Conservation (phyloP, 371 early-diverging fungal genomes). For the Syncephalastrum sp. region DNA sequence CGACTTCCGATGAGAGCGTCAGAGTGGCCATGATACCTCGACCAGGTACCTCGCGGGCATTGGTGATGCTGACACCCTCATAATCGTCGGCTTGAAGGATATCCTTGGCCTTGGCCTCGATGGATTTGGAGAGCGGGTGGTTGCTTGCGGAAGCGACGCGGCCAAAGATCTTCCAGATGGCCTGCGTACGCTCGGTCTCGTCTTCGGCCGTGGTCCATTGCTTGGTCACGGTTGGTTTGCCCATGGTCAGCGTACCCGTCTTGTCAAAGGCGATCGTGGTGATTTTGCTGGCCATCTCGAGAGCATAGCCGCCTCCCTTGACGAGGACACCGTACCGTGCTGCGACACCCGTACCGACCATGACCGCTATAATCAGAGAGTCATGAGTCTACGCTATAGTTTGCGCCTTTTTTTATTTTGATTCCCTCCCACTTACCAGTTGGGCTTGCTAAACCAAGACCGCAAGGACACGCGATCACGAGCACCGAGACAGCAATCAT, state of each 20-base stretch:
- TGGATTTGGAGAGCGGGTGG: conserved; percentile 44
- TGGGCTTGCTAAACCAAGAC: conserved; percentile 76
- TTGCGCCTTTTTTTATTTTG: background rate
- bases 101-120: conserved; percentile 35
- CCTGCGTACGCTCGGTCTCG: conserved; percentile 9
- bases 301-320: conserved; percentile 50
- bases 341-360: conserved; percentile 91
- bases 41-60: conserved; percentile 66
- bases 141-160: conserved; percentile 45
- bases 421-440: conserved; percentile 46
- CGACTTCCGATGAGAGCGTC: conserved; percentile 24
- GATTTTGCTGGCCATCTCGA: conserved; percentile 81
- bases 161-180: conserved; percentile 46
- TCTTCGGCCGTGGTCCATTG: conserved; percentile 22
- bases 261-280: conserved; percentile 94
- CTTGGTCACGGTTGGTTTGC: conserved; percentile 57
- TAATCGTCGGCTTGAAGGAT: conserved; percentile 14
- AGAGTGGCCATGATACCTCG: conserved; percentile 62
- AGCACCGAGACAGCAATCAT: conserved; percentile 61
- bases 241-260: conserved; percentile 80
- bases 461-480: conserved; percentile 77
- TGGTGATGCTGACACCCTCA: conserved; percentile 47
- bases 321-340: conserved; percentile 63
- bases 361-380: conserved; percentile 56
- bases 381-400: background rate